Conservation (phyloP, 345 rosid species). For the Citrus sp. region DNA sequence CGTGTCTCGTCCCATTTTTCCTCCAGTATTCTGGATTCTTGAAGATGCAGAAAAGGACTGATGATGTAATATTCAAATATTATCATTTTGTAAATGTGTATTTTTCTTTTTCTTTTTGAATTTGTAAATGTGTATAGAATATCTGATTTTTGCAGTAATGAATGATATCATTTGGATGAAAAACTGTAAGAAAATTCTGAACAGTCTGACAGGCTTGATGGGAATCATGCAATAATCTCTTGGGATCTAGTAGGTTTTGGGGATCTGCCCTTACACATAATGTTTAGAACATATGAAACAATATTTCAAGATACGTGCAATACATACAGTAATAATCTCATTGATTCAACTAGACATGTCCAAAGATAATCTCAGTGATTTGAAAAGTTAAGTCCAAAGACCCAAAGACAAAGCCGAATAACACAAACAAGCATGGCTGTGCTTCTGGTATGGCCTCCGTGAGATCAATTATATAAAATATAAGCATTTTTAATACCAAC, state of each 20-base stretch:
- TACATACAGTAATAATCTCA: neutral
- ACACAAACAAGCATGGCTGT: neutral
- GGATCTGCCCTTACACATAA: neutral
- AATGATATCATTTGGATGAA: neutral
- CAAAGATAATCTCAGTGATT: neutral
- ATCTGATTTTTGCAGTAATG: neutral
- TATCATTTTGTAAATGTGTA: neutral
- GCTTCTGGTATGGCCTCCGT: neutral
- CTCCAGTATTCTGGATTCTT: neutral
- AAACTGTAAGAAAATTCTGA: neutral
- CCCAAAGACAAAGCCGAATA: neutral
- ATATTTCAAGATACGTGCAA: neutral
- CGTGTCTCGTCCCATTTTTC: neutral
- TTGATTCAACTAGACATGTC: neutral
- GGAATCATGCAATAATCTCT: neutral
- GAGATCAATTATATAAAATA: neutral
- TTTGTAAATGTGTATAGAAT: neutral
- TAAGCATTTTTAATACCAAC: neutral
- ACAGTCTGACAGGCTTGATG: neutral
- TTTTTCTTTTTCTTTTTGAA: no score
- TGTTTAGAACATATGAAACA: neutral
- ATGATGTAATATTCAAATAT: neutral
- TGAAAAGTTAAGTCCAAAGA: neutral
- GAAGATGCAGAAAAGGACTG: neutral
- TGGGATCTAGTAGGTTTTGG: neutral